These are phyloP conservation scores for Rossbeevera mucosa DNA, from an alignment of 768 basidiomycete genomes.

Conservation along the genomic window DNA sequence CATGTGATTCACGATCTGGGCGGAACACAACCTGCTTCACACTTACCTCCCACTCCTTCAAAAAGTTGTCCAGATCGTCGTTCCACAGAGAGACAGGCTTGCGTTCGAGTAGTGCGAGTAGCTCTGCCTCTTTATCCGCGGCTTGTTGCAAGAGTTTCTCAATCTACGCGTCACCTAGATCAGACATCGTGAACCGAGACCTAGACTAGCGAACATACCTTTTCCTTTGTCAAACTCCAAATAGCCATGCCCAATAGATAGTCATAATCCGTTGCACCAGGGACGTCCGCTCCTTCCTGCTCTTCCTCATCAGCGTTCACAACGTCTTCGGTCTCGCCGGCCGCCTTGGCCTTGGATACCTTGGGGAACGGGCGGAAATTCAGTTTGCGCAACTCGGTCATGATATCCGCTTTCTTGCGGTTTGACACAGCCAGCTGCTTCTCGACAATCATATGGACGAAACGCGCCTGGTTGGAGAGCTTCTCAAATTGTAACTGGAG, in stretches of 20 bases:
- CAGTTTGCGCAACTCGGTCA: constrained; percentile 73
- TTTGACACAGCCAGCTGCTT: constrained; percentile 78
- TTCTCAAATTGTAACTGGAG: constrained; percentile 78
- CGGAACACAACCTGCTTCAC: not conserved
- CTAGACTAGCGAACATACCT: constrained; percentile 41
- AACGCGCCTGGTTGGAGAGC: constrained; percentile 91
- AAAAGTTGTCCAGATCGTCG: constrained; percentile 77
- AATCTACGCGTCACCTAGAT: constrained; percentile 47
- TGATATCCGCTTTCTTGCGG: constrained; percentile 84
- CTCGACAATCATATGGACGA: constrained; percentile 93
- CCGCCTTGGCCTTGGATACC: constrained; percentile 57
- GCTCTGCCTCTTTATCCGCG: constrained; percentile 75
- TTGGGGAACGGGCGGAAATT: constrained; percentile 94
- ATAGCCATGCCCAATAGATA: constrained; percentile 95
- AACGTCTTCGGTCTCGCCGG: constrained; percentile 59
- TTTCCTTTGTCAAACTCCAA: constrained; percentile 91
- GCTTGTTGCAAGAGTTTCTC: constrained; percentile 79
- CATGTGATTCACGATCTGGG: constrained; percentile 2
- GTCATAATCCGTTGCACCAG: constrained; percentile 69
- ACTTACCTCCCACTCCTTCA: constrained; percentile 80
- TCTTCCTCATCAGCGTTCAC: constrained; percentile 48
- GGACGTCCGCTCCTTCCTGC: constrained; percentile 39
- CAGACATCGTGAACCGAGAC: not conserved
- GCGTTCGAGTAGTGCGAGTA: constrained; percentile 70
- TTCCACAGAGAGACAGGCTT: constrained; percentile 87